Base-by-base conservation (phyloP, 2,329 filamentous ascomycete genomes). In the Ceratocystis cacaofunesta region DNA sequence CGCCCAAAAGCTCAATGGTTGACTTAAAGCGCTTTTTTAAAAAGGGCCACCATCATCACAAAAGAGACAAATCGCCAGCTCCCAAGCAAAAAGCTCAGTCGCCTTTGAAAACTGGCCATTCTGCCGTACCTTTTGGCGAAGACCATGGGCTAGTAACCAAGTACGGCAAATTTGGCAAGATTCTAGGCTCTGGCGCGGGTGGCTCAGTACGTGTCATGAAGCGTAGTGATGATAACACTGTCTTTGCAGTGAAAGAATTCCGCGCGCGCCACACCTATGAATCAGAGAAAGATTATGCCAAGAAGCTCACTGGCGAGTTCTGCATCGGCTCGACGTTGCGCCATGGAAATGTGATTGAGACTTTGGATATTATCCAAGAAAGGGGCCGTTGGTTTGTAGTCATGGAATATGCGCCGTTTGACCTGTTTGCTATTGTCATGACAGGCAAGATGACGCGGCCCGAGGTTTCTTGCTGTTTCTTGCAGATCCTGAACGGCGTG, bases 351-450 rank as follows among this genome's bases (percentile, higher is more conserved):
- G 91, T 99, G 70, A 97, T 99, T 71, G 94, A 99, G 75, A 97
- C 94, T 0, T 82, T 99, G 69, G 94, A 99, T 74, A 95, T 99
- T 69, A 85, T 99, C 10, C 89, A 95, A 70, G 94, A 99, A 76
- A 94, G 92, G 75, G 85, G 85, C 62, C 91, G 88, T 69, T 99
- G 94, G 90, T 99, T 91, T 72, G 92, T 97, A 72, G 94, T 99
- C 52, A 99, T 99, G 94, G 94, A 99, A 73, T 99, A 95, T 72
- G 94, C 92, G 10, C 94, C 94, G 0, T 99, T 81, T 72, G 94
- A 99, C 74, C 81, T 99, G 36, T 99, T 99, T 73, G 94, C 94
- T 12, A 96, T 95, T 69, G 94, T 99, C 70, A 99, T 99, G 94
- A 97, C 94, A 0, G 94, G 94, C 44, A 95, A 91, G 76, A 99